Base-by-base conservation (phyloP, 768 basidiomycete species). In the Boletus rubropictus region DNA sequence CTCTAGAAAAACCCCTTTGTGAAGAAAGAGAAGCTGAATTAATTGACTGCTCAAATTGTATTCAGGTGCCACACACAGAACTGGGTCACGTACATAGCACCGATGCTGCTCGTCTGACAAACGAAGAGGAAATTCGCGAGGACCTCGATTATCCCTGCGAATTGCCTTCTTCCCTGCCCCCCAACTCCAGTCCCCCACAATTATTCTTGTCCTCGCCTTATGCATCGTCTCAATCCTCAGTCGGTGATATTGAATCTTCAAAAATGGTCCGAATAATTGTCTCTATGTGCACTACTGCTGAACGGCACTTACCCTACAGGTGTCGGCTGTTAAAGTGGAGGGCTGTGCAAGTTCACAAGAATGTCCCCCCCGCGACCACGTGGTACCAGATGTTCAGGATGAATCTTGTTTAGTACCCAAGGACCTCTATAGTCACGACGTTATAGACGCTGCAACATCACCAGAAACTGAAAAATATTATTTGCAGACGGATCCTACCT, bases 111-210 rank as follows among this genome's bases (percentile, higher is more conserved):
- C 14, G 2, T 33, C 28, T 24, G 14, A 31, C 15, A 9, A 41
- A 54, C 31, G 52, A 54, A 22, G 47, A 42, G 8, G 29, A 48
- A 25, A 14, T 10, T 22, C 38, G 36, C 36, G 51, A 46, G 17
- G 44, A 49, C 11, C 8, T 43, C 5, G 50, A 46, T 39, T 32
- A 38, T 46, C n/a, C 36, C 3, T 41, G 14, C 46, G 50, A 52
- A 1, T 21, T 50, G 18, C 41, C 33, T 3, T 63, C 63, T 43
- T 60, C 63, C 38, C 48, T 53, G 11, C 65, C 57, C 29, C 76
- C 74, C 22, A 73, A 70, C 50, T 80, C 79, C 9, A 80, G 76
- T 51, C 77, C 79, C 40, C 54, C 60, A 7, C 58, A 61, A 15
- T n/a, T 72, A 33, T 70, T 77, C 55, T 66, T 70, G 50, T 69